These are phyloP conservation scores for Trichoderma lentiforme DNA, from an alignment of 2,329 filamentous ascomycete species.

Conservation along the genomic window DNA sequence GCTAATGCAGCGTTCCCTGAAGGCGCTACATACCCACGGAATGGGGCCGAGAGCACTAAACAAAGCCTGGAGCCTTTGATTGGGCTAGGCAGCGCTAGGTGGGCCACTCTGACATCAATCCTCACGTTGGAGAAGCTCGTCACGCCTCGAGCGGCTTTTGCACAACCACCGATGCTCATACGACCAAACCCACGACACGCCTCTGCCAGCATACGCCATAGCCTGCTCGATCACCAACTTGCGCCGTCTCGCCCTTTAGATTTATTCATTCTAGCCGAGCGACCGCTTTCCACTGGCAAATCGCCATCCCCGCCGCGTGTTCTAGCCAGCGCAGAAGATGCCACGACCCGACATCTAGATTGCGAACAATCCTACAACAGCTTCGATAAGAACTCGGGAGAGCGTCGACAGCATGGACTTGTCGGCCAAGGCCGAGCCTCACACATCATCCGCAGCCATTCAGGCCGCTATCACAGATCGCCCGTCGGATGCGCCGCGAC, in stretches of 20 bases:
- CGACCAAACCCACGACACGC: background rate
- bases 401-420: background rate
- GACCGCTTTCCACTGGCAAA: too few relatives aligned
- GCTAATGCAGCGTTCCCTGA: background rate
- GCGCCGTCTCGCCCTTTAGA: background rate
- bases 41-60: background rate
- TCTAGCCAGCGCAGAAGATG: background rate
- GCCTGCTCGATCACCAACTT: background rate
- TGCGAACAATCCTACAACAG: background rate
- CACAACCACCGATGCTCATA: background rate
- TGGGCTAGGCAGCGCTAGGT: background rate
- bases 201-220: background rate
- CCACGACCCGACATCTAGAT: background rate
- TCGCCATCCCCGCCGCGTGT: background rate
- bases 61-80: background rate
- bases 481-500: conserved; percentile 33
- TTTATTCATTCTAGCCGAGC: too few relatives aligned
- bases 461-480: conserved; percentile 20
- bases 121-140: background rate
- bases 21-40: background rate
- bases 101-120: conserved; percentile 19
- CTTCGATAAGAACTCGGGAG: background rate
- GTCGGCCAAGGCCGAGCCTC: background rate
- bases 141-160: background rate
- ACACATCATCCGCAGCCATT: conserved; percentile 20